phyloP scores from a whole-genome alignment of 2,329 filamentous ascomycete species.

The Claviceps sp. region DNA sequence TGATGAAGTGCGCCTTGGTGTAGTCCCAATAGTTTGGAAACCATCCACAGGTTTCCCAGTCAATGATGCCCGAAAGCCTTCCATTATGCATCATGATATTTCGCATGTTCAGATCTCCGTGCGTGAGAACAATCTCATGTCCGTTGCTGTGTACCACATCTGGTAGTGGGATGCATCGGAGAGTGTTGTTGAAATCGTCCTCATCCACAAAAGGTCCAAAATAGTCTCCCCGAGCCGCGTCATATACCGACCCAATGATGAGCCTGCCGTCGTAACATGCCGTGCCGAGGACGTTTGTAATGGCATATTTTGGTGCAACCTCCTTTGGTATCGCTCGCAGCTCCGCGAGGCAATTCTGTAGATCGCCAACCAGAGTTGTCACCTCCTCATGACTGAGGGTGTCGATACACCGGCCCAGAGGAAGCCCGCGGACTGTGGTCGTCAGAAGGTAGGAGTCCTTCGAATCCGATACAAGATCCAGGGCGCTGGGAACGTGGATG shows the following conservation, averaged over 20 bases:
- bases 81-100: conserved; percentile 17
- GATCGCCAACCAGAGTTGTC: not conserved
- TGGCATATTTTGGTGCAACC: not conserved
- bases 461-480: conserved; percentile 4
- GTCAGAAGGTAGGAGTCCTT: conserved; percentile 2
- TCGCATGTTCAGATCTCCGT: conserved; percentile 19
- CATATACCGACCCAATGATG: not conserved
- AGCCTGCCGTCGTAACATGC: conserved; percentile 3
- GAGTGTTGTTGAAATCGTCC: conserved; percentile 7
- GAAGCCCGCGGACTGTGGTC: not conserved
- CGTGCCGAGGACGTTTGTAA: not conserved
- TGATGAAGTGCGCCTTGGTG: conserved; percentile 8
- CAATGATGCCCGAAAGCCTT: conserved; percentile 14
- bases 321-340: conserved; percentile 2
- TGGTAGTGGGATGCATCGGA: not conserved
- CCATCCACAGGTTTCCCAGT: conserved; percentile 15
- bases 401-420: conserved; percentile 2
- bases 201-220: conserved; percentile 6
- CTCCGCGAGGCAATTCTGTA: not conserved
- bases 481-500: not conserved
- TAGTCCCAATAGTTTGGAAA: conserved; percentile 15
- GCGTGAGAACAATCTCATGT: conserved; percentile 26
- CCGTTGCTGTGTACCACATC: not conserved
- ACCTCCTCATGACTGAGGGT: conserved; percentile 2
- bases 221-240: conserved; percentile 1